Evolutionary conservation across 2,329 filamentous ascomycete species (phyloP), one percentile per base, ranked within the genome.

Genomic region (Dactylellina drechsleri): DNA sequence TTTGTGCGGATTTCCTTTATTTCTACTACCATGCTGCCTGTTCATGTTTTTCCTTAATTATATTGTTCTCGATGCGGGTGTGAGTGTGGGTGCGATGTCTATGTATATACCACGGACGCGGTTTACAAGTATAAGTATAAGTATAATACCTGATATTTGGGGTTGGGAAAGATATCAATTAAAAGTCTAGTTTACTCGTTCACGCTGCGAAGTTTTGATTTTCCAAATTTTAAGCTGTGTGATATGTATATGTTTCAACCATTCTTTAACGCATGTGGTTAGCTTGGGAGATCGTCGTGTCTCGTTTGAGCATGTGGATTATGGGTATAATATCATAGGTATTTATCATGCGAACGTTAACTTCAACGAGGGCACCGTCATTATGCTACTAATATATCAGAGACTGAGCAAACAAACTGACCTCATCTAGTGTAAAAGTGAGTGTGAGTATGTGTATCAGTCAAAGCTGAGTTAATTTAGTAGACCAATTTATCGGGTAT

Each of bases 31-130:
- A 3, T 36, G 31, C 31, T 52, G 2, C 20, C 47, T 20, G 6
- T 18, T 12, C 2, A 23, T 13, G 5, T 18, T 47, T n/a, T 47
- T 4, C 43, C 13, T 47, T 15, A 2, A 5, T 41, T 41, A n/a
- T 20, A n/a, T 20, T 57, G n/a, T 49, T 57, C 20, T 53, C 49
- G 49, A 65, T 65, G 61, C 61, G 61, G 50, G 12, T 56, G 49
- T 45, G 18, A 40, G 31, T 36, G 6, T 36, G 31, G 31, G 31
- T 36, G 31, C 31, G 31, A 36, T 36, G 31, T 36, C 2, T 57
- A 20, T 67, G 23, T 67, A 59, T 57, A 67, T 67, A 67, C 53
- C 52, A 50, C 49, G 61, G 61, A 66, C 56, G 50, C 61, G 60
- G 20, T n/a, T 58, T 36, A 36, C 10, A 36, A 36, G 31, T 36